Base-by-base conservation (phyloP, 2,329 filamentous ascomycete genomes). In the Chaetomiaceae sp. region DNA sequence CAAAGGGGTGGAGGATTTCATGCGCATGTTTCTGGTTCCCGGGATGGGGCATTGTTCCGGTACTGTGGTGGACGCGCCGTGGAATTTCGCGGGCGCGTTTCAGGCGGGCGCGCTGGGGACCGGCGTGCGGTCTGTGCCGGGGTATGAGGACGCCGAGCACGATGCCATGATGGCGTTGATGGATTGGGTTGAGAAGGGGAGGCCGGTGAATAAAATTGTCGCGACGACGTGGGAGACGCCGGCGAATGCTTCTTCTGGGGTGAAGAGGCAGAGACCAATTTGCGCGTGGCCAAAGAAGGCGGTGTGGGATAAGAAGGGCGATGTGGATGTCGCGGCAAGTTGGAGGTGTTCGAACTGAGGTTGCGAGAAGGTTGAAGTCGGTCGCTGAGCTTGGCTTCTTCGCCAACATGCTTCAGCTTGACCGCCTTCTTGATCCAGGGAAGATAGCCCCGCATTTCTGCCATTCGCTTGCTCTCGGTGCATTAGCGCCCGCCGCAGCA, bases 1-100 rank as follows among this genome's bases (percentile, higher is more conserved):
- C 4, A 9, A 20, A 8, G 52, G 32, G 10, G 36, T 73, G 36
- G 73, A 71, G 2, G 73, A 75, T 14, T 77, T 78, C 61, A 82
- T 78, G 64, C 62, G 70, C 2, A 69, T 77, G 58, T 80, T 80
- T 62, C 63, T 68, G 4, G 71, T 80, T 5, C 76, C 77, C 1
- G 78, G 77, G 1, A 73, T 80, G 67, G 67, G 65, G 4, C 78
- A 81, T 59, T 82, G 79, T 51, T 55, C 53, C 30, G 53, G 56
- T 25, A 62, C 67, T 9, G 55, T 62, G 2, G 58, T 62, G 6
- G 60, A 65, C 29, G 69, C 69, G 18, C 71, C 70, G 5, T 72
- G 67, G 66, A 63, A 66, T 48, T 64, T 73, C 36, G 67, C 56
- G 0, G 67, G 58, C 4, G 62, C 66, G 4, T 61, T 58, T 21